Evolutionary conservation across 2,329 filamentous ascomycete species (phyloP).

Genomic region (Cordyceps javanica): DNA sequence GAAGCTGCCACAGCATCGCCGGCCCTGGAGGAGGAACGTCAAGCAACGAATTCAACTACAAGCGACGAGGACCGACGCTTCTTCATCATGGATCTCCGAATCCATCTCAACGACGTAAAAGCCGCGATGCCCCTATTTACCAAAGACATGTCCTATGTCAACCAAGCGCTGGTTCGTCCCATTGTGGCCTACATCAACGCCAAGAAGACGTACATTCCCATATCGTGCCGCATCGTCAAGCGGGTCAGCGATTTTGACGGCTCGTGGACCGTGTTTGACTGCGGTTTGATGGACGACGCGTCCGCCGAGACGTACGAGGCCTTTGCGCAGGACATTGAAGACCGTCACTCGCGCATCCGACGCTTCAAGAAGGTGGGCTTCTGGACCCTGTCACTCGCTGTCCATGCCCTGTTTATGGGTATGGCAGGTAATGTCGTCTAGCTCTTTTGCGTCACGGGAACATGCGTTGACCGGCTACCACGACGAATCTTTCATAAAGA

Average conservation of each 20-base stretch:
- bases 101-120: constrained; percentile 91
- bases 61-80: constrained; percentile 63
- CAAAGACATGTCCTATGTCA: constrained; percentile 86
- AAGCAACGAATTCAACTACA: not conserved
- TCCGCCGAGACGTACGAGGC: constrained; percentile 92
- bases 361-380: constrained; percentile 93
- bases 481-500: not conserved
- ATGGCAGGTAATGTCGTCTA: constrained; percentile 75
- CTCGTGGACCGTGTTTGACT: constrained; percentile 91
- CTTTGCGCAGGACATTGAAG: constrained; percentile 84
- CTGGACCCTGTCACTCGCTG: constrained; percentile 88
- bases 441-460: not conserved
- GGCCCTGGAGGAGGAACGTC: not conserved
- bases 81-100: constrained; percentile 88
- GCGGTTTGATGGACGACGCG: constrained; percentile 86
- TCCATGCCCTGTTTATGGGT: constrained; percentile 90
- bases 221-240: constrained; percentile 92
- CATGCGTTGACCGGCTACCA: not conserved
- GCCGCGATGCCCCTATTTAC: constrained; percentile 91
- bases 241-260: constrained; percentile 84
- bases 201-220: constrained; percentile 88
- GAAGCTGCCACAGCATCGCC: constrained; percentile 21
- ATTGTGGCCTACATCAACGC: constrained; percentile 99
- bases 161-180: constrained; percentile 87
- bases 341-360: constrained; percentile 78